A percentile compares a stretch with the other conserved stretches of the same genome.
Conservation (phyloP, 352 stramenopile genomes). For the Phytophthora constricta region DNA sequence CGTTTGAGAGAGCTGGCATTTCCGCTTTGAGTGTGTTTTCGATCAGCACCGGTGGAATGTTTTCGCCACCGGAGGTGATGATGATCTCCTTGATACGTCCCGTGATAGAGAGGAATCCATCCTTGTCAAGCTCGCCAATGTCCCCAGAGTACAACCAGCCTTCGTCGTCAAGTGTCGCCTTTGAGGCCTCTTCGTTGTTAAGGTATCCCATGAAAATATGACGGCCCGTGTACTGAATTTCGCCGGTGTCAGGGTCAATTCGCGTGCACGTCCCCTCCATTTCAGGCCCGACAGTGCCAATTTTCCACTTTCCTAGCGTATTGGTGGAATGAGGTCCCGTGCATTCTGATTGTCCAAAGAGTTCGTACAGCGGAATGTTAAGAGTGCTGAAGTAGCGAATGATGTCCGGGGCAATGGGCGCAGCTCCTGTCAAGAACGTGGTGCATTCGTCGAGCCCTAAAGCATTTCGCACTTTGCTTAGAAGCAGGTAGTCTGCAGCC, state of each 20-base stretch:
- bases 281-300: constrained; percentile 82
- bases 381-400: constrained; percentile 92
- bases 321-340: constrained; percentile 86
- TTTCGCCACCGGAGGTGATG: constrained; percentile 93
- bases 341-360: constrained; percentile 93
- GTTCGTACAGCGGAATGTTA: constrained; percentile 94
- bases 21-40: constrained; percentile 89
- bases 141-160: constrained; percentile 94
- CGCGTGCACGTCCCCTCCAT: constrained; percentile 59
- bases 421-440: constrained; percentile 87
- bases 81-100: constrained; percentile 95
- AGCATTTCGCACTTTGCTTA: constrained; percentile 79
- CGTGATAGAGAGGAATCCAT: constrained; percentile 92
- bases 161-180: constrained; percentile 66
- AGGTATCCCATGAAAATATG: constrained; percentile 86
- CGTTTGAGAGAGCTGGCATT: constrained; percentile 81
- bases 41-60: constrained; percentile 90
- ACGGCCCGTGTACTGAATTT: constrained; percentile 73
- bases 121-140: constrained; percentile 81
- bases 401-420: constrained; percentile 60
- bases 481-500: constrained; percentile 82
- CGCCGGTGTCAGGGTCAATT: too few species aligned
- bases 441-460: constrained; percentile 85
- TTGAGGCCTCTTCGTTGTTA: constrained; percentile 59
- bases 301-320: constrained; percentile 83